These are phyloP conservation scores for Anastatica hierochuntica DNA, from an alignment of 345 rosid genomes.

Conservation along the genomic window DNA sequence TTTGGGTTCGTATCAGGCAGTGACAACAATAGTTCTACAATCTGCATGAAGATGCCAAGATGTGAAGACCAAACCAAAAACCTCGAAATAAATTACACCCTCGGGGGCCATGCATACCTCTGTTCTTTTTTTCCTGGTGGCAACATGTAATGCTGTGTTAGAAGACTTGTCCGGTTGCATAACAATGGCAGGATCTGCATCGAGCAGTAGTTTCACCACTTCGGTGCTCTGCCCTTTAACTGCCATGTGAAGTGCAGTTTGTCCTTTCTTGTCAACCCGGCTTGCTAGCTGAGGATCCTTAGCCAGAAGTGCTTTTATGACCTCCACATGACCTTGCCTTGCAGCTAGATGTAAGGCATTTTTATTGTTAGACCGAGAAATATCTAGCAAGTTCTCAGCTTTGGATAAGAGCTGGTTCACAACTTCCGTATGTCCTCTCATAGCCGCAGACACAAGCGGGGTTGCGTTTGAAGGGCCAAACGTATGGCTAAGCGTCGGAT, in stretches of 20 bases:
- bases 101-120: constrained; percentile 43
- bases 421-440: constrained; percentile 81
- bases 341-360: constrained; percentile 90
- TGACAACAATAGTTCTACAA: constrained; percentile 58
- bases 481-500: constrained; percentile 64
- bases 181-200: constrained; percentile 91
- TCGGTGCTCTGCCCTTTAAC: constrained; percentile 84
- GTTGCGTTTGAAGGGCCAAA: constrained; percentile 77
- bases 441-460: constrained; percentile 83
- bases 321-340: constrained; percentile 74
- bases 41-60: constrained; percentile 41
- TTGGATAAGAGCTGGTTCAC: constrained; percentile 71
- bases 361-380: constrained; percentile 73
- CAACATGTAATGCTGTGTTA: constrained; percentile 87
- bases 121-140: constrained; percentile 78
- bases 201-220: constrained; percentile 81
- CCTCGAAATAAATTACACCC: not conserved
- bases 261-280: constrained; percentile 88
- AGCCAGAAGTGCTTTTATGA: constrained; percentile 57
- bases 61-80: not conserved
- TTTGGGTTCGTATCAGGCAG: constrained; percentile 90
- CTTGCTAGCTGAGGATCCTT: constrained; percentile 87
- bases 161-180: constrained; percentile 92
- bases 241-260: constrained; percentile 95
- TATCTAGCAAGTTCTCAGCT: constrained; percentile 65